Percentiles rank a stretch among this genome's conserved stretches.
Evolutionary conservation across 768 basidiomycete genomes (phyloP).

Genomic region (Mycena sanguinolenta): DNA sequence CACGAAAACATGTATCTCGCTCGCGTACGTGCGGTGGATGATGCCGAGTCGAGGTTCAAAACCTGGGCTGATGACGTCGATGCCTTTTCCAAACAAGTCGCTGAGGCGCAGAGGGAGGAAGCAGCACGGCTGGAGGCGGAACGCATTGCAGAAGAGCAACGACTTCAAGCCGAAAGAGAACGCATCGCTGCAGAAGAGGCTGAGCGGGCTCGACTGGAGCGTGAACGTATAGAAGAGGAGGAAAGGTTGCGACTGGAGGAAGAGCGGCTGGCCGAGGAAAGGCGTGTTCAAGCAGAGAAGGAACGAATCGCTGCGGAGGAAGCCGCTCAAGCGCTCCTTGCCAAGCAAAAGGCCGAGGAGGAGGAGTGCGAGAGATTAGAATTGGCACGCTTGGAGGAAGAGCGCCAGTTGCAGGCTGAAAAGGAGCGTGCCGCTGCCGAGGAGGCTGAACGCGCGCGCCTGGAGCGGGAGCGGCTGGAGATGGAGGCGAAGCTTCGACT

Average conservation of each 20-base stretch:
- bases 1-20: conserved; percentile 63
- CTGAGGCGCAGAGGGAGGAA: conserved; percentile 59
- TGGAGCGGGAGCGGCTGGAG: conserved; percentile 34
- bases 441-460: conserved; percentile 36
- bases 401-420: conserved; percentile 42
- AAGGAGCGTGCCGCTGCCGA: conserved; percentile 35
- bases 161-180: conserved; percentile 51
- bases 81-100: conserved; percentile 55
- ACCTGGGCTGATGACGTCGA: conserved; percentile 63
- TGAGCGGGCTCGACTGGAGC: conserved; percentile 48
- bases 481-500: conserved; percentile 39
- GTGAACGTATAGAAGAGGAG: conserved; percentile 50
- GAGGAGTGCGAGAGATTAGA: conserved; percentile 32
- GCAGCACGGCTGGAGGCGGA: conserved; percentile 54
- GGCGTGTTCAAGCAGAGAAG: conserved; percentile 35
- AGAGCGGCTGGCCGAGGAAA: conserved; percentile 37
- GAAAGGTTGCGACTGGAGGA: conserved; percentile 37
- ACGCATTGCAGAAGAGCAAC: conserved; percentile 50
- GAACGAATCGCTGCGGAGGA: conserved; percentile 36
- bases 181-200: conserved; percentile 50
- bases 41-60: conserved; percentile 61
- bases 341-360: conserved; percentile 28
- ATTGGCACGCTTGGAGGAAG: conserved; percentile 38
- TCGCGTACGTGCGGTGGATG: conserved; percentile 64
- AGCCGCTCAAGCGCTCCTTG: conserved; percentile 25